These are phyloP conservation scores for Eucalyptus sp. DNA, from an alignment of 345 rosid species.

Conservation along the genomic window DNA sequence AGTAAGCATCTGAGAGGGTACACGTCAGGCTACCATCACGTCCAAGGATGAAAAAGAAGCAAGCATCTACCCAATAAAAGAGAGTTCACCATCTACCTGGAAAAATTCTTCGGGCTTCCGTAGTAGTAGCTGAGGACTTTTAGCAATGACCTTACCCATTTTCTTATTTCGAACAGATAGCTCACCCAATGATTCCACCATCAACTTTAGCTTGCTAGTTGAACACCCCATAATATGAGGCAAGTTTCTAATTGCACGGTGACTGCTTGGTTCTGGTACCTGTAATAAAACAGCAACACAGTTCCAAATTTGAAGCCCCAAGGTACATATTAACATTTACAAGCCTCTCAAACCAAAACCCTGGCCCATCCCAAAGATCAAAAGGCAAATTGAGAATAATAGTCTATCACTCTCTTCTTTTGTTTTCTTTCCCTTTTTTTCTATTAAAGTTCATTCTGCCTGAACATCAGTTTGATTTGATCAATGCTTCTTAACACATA, in stretches of 20 bases:
- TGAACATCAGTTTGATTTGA: background rate
- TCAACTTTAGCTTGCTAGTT: slow-evolving; percentile 44
- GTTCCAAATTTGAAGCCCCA: background rate
- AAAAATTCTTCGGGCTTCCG: slow-evolving; percentile 62
- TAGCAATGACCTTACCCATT: slow-evolving; percentile 61
- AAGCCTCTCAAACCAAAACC: background rate
- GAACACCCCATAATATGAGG: slow-evolving; percentile 80
- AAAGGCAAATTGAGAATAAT: background rate
- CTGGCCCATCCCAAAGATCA: background rate
- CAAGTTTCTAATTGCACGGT: slow-evolving; percentile 62
- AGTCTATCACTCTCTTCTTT: background rate
- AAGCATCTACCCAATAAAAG: background rate
- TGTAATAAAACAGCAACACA: background rate
- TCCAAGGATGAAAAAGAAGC: background rate
- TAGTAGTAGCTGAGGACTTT: slow-evolving; percentile 73
- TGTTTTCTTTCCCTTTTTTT: background rate
- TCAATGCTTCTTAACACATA: background rate
- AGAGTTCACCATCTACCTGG: slow-evolving; percentile 16
- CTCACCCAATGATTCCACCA: slow-evolving; percentile 43
- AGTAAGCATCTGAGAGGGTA: background rate
- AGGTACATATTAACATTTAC: background rate
- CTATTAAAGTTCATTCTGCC: background rate
- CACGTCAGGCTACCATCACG: background rate
- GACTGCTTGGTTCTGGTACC: slow-evolving; percentile 45
- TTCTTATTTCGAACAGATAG: slow-evolving; percentile 43